phyloP scores from a whole-genome alignment of 2,329 filamentous ascomycete genomes.

The Plectosphaerella sp. region DNA sequence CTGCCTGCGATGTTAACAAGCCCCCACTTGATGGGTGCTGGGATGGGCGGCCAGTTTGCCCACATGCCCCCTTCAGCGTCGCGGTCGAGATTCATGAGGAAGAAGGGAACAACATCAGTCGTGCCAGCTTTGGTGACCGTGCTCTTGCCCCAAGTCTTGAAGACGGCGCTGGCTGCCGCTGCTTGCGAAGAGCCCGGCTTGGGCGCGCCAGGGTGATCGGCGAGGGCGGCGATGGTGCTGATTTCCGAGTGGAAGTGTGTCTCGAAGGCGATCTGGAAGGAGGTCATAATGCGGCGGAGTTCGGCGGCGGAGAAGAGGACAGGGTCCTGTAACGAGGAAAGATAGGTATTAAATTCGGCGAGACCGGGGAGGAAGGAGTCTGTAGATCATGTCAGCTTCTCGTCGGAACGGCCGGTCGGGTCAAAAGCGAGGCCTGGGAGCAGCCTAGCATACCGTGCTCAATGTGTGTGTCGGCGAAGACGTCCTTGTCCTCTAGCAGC shows the following conservation, averaged over 20 bases:
- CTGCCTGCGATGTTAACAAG: constrained; percentile 54
- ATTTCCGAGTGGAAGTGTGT: constrained; percentile 54
- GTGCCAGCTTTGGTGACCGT: constrained; percentile 58
- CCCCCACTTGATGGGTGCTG: constrained; percentile 53
- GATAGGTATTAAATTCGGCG: constrained; percentile 46
- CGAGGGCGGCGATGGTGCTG: constrained; percentile 42
- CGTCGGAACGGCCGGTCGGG: not conserved
- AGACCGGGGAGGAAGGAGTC: constrained; percentile 48
- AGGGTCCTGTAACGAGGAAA: constrained; percentile 35
- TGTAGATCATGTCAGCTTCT: constrained; percentile 7
- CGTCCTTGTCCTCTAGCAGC: constrained; percentile 41
- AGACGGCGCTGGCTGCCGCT: constrained; percentile 40
- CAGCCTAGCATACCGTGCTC: constrained; percentile 45
- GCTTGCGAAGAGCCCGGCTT: constrained; percentile 38
- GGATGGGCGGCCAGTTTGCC: constrained; percentile 62
- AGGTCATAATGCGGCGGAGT: constrained; percentile 44
- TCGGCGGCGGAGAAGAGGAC: constrained; percentile 37
- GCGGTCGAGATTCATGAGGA: constrained; percentile 58
- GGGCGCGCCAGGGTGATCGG: constrained; percentile 46
- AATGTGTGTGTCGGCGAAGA: constrained; percentile 48
- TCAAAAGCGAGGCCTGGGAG: not conserved
- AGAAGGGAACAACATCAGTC: constrained; percentile 59
- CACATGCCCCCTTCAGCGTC: constrained; percentile 56
- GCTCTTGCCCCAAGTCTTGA: constrained; percentile 59
- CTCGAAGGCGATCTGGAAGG: constrained; percentile 46